Evolutionary conservation across 768 basidiomycete species (phyloP).

Genomic region (Mycena galericulata): DNA sequence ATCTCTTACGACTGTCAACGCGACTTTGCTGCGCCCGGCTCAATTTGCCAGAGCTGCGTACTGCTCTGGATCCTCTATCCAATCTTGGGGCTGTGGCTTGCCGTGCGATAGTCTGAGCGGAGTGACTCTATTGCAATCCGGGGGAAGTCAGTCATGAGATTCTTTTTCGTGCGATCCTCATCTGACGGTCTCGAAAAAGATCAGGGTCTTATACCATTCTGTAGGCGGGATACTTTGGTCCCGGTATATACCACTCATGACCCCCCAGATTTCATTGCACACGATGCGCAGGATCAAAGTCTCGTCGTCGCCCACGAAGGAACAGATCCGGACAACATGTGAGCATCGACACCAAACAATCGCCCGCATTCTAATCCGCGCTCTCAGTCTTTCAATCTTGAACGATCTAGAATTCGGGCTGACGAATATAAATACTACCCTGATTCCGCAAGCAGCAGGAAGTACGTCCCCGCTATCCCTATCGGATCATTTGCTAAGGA

Average conservation of each 20-base stretch:
- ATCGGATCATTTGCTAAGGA: no score
- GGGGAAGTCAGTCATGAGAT: constrained; percentile 46
- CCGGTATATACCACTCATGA: no score
- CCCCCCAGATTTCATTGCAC: constrained; percentile 17
- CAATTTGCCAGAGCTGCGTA: constrained; percentile 53
- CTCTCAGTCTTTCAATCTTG: not conserved
- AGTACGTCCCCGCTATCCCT: not conserved
- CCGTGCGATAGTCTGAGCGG: constrained; percentile 17
- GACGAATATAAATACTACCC: constrained; percentile 1
- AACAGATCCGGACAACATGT: constrained; percentile 19
- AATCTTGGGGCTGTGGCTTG: constrained; percentile 37
- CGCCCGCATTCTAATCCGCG: not conserved
- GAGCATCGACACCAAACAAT: not conserved
- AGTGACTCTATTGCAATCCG: constrained; percentile 36
- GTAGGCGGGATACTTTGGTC: constrained; percentile 28
- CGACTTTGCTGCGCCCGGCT: constrained; percentile 43
- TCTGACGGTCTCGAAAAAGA: constrained; percentile 32
- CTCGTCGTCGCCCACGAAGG: constrained; percentile 29
- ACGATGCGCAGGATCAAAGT: constrained; percentile 3
- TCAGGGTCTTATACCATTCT: constrained; percentile 46
- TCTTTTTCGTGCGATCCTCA: not conserved
- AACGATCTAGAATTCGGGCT: constrained; percentile 23
- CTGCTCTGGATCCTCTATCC: constrained; percentile 47
- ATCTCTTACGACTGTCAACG: constrained; percentile 21
- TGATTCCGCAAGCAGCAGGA: constrained; percentile 4